A percentile compares a stretch with the other conserved stretches of the same genome.
phyloP scores from a whole-genome alignment of 2,329 filamentous ascomycete species.

The Penicillium polonicum region DNA sequence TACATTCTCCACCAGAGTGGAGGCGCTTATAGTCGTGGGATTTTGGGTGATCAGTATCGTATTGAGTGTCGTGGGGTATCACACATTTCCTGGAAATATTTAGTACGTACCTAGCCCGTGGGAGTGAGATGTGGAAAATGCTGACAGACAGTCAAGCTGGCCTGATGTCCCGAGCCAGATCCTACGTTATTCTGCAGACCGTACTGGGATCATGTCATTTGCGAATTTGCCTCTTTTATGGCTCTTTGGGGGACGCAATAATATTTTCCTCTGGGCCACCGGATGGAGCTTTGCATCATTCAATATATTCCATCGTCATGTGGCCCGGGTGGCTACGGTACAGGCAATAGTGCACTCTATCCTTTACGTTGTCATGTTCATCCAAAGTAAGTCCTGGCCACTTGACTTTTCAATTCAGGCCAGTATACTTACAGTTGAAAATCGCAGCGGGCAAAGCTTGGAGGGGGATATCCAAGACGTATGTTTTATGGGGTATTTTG shows the following conservation, averaged over 20 bases:
- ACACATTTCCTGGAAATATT: conserved; percentile 47
- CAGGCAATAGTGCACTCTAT: conserved; percentile 64
- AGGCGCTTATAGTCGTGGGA: conserved; percentile 45
- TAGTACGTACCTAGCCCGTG: conserved; percentile 39
- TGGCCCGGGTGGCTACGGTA: conserved; percentile 61
- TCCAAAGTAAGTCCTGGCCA: conserved; percentile 21
- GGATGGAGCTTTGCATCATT: conserved; percentile 68
- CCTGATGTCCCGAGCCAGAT: conserved; percentile 38
- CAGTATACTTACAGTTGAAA: background rate
- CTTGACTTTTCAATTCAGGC: background rate
- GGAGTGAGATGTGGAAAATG: background rate
- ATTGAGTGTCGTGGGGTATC: conserved; percentile 48
- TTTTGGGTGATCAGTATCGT: conserved; percentile 49
- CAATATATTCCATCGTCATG: conserved; percentile 66
- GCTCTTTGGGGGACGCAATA: conserved; percentile 67
- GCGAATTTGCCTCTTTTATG: conserved; percentile 64
- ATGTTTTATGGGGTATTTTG: conserved; percentile 33
- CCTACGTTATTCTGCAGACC: conserved; percentile 59
- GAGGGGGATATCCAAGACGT: conserved; percentile 29
- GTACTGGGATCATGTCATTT: conserved; percentile 63
- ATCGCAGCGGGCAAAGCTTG: conserved; percentile 25
- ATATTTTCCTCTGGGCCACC: conserved; percentile 64
- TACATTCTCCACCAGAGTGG: conserved; percentile 51
- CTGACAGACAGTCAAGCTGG: conserved; percentile 27
- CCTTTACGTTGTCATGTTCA: conserved; percentile 52